These are phyloP conservation scores for Candida boleticola DNA, from an alignment of 805 yeast genomes.

Conservation along the genomic window DNA sequence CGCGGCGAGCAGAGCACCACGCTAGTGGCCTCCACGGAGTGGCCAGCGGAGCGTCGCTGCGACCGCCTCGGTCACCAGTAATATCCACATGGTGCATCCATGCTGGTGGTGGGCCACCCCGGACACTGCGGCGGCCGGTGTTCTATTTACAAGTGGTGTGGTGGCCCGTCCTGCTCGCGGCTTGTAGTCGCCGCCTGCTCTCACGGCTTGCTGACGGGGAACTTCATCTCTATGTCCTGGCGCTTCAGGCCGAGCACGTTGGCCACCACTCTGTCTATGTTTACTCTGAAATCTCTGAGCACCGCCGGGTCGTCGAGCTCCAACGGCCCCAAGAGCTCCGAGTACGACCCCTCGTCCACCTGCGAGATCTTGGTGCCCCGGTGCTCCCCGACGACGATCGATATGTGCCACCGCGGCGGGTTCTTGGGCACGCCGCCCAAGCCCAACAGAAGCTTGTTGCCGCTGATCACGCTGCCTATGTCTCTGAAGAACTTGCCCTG, in stretches of 20 bases:
- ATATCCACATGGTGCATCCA: no score
- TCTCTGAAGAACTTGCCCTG: conserved; percentile 2
- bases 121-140: no score
- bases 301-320: background rate
- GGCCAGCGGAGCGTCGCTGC: no score
- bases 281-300: background rate
- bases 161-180: no score
- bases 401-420: conserved; percentile 1
- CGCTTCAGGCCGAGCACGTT: background rate
- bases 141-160: no score
- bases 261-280: background rate
- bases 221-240: background rate
- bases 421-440: background rate
- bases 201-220: no score
- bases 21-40: no score
- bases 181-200: no score
- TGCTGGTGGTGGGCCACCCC: no score
- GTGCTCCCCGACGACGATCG: conserved; percentile 4
- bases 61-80: no score
- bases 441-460: background rate
- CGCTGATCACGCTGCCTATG: background rate
- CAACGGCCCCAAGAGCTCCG: background rate
- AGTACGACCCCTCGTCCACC: background rate
- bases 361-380: background rate
- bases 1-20: no score